Base-by-base conservation (phyloP, 2,329 filamentous ascomycete species). In the Talaromyces sp. region DNA sequence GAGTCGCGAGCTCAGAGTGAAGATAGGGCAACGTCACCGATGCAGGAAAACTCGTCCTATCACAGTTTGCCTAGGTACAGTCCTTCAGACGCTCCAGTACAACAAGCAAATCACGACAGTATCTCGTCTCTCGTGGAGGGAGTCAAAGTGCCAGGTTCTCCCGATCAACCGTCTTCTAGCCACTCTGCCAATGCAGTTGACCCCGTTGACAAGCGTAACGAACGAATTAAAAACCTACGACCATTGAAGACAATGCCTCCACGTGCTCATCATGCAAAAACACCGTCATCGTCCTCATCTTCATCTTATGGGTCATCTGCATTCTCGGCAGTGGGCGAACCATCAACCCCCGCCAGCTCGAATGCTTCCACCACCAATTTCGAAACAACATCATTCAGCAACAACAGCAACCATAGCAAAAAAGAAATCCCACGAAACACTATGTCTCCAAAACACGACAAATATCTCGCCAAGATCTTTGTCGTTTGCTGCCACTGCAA, bases 391-490 rank as follows among this genome's bases (percentile, higher is more conserved):
- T 31, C 22, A 22, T 25, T 22, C 45, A 50, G 31, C n/a, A 54
- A 25, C 13, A 39, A n/a, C 17, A 40, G 28, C 31, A 40, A 31
- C 15, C 19, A 19, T 22, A 43, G 39, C 28, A 55, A 50, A 35
- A 58, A 45, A 2, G 54, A 50, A 33, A 45, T 59, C 13, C 53
- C 37, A 11, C 37, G 57, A 25, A 59, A 59, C 39, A 56, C 57
- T 19, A 56, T 56, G 43, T 56, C 57, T 2, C 57, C 57, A 21
- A 59, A 39, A 59, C 57, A 56, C 13, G 57, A 59, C 41, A 60
- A 60, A 40, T 60, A 57, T 8, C 35, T 60, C 11, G 55, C 58
- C 43, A 60, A 60, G 40, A 60, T 60, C 7, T 60, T 60, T 22
- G 58, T 60, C 15, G 22, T 60, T 11, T 60, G 58, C 36, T 60